phyloP scores from a whole-genome alignment of 139 green algal genomes.

The Haematococcus sp. region DNA sequence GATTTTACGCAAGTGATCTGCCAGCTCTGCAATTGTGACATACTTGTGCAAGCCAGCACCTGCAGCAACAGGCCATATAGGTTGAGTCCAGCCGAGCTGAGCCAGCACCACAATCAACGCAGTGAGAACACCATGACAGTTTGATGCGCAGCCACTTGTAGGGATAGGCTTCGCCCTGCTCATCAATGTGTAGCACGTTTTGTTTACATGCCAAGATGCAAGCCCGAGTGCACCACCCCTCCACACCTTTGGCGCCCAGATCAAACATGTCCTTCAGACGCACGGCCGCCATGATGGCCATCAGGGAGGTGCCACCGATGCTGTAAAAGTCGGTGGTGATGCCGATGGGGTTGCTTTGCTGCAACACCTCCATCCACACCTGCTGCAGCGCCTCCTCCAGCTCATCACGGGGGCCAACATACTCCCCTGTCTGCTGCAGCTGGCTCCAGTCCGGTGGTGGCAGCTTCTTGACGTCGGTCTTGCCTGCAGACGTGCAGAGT shows the following conservation, averaged over 20 bases:
- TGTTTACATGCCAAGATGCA: too few relatives aligned
- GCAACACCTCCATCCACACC: not conserved
- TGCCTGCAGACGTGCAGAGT: too few relatives aligned
- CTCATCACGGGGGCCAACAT: not conserved
- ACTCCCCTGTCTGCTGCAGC: not conserved
- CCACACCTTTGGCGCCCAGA: constrained; percentile 5
- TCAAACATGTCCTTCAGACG: constrained; percentile 4
- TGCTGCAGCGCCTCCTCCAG: not conserved
- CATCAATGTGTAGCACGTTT: too few relatives aligned
- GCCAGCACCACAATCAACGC: too few relatives aligned
- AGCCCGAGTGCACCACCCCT: too few relatives aligned
- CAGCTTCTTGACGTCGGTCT: constrained; percentile 10
- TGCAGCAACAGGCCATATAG: not conserved
- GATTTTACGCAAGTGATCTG: not conserved
- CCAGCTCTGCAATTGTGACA: not conserved
- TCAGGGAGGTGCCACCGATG: constrained; percentile 1
- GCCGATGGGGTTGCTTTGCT: not conserved
- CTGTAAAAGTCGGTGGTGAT: constrained; percentile 2
- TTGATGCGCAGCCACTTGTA: too few relatives aligned
- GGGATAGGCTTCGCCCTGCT: too few relatives aligned
- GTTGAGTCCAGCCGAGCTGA: too few relatives aligned
- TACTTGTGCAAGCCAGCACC: constrained; percentile 9
- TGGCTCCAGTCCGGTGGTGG: not conserved
- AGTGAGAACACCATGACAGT: too few relatives aligned
- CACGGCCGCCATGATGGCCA: constrained; percentile 3